Conservation (phyloP, 176 grass and related monocot species). For the Oryza nivara region DNA sequence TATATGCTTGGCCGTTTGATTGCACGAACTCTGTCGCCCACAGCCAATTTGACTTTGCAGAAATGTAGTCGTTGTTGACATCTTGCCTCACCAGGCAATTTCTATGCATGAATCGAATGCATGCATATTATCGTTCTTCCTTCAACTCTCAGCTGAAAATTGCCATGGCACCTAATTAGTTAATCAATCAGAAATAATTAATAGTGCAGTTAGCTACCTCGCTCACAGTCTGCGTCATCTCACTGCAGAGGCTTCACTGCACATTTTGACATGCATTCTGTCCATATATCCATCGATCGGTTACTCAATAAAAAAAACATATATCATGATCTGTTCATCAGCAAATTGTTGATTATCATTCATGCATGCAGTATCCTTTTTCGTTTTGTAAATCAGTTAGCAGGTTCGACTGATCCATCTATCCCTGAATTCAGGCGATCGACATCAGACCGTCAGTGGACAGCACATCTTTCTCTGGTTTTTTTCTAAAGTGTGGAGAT, state of each 20-base stretch:
- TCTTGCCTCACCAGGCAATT: constrained; percentile 30
- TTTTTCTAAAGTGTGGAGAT: no score
- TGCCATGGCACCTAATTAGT: constrained; percentile 38
- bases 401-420: neutral
- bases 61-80: constrained; percentile 34
- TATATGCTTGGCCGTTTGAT: no score
- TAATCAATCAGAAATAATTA: neutral
- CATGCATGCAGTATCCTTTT: neutral
- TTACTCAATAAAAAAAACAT: neutral
- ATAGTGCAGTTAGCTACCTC: neutral
- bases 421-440: constrained; percentile 23
- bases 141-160: constrained; percentile 29
- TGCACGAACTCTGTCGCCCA: neutral
- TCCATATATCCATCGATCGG: neutral
- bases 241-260: neutral
- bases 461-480: neutral
- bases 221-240: neutral
- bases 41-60: constrained; percentile 44
- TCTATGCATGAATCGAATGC: neutral
- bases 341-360: neutral
- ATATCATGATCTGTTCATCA: constrained; percentile 11
- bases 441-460: neutral
- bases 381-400: neutral
- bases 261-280: neutral
- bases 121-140: constrained; percentile 3